These are phyloP conservation scores for Erodium maritimum DNA, from an alignment of 345 rosid genomes.

Conservation along the genomic window DNA sequence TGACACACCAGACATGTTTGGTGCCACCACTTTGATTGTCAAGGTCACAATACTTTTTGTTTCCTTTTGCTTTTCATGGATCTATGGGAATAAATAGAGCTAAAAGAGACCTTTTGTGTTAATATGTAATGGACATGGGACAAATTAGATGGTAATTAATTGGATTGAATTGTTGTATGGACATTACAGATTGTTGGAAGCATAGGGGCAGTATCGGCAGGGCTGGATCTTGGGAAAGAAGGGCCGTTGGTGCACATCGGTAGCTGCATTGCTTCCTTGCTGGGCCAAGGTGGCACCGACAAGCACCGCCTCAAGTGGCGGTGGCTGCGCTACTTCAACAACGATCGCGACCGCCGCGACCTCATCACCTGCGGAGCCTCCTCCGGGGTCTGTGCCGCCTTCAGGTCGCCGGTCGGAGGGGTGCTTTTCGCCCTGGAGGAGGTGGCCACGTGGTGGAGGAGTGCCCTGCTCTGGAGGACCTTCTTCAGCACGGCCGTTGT, in stretches of 20 bases:
- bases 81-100: no score
- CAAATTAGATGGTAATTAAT: no score
- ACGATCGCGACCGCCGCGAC: conserved; percentile 83
- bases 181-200: conserved; percentile 60
- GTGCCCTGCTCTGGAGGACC: conserved; percentile 80
- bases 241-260: conserved; percentile 92
- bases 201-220: conserved; percentile 65
- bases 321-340: conserved; percentile 93
- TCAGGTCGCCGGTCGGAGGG: conserved; percentile 89
- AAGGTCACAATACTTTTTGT: conserved; percentile 32
- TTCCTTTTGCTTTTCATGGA: not conserved
- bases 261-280: conserved; percentile 70
- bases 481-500: conserved; percentile 89
- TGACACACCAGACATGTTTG: conserved; percentile 86
- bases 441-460: conserved; percentile 98
- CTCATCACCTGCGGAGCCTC: conserved; percentile 81
- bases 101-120: no score
- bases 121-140: no score
- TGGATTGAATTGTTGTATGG: no score
- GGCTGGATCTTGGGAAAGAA: conserved; percentile 81
- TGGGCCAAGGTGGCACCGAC: conserved; percentile 82
- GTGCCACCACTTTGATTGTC: conserved; percentile 61
- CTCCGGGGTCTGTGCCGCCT: conserved; percentile 91
- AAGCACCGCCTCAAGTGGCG: conserved; percentile 58
- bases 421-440: conserved; percentile 83